phyloP scores from a whole-genome alignment of 2,329 filamentous ascomycete genomes.

The Calonectria henricotiae region DNA sequence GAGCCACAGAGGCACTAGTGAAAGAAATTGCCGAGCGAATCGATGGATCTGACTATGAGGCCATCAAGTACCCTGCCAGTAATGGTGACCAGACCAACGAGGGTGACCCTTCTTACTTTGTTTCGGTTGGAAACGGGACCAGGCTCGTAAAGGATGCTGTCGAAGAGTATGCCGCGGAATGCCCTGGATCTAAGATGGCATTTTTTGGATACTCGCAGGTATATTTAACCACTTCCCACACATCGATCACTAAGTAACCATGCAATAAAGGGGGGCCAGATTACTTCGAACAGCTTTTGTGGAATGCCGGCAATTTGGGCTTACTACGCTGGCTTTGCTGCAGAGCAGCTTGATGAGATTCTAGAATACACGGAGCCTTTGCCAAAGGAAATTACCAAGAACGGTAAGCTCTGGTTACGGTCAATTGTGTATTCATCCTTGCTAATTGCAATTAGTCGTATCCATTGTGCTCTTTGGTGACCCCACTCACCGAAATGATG shows the following conservation, averaged over 20 bases:
- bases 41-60: neutral
- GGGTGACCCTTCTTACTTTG: neutral
- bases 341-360: neutral
- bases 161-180: slow-evolving; percentile 1
- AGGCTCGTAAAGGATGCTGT: neutral
- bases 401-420: neutral
- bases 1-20: neutral
- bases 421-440: neutral
- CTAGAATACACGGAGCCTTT: slow-evolving; percentile 3
- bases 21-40: neutral
- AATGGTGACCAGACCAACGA: no score
- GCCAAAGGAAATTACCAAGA: neutral
- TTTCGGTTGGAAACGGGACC: neutral
- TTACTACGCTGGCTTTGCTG: neutral
- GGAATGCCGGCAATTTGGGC: neutral
- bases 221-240: neutral
- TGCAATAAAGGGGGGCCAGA: neutral
- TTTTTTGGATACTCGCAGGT: slow-evolving; percentile 12
- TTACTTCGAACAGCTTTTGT: slow-evolving; percentile 2
- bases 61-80: neutral
- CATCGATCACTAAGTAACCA: no score
- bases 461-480: neutral
- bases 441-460: neutral
- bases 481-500: neutral
- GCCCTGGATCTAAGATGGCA: neutral